Conservation (phyloP, 257 asterid genomes). For the Plantago major region DNA sequence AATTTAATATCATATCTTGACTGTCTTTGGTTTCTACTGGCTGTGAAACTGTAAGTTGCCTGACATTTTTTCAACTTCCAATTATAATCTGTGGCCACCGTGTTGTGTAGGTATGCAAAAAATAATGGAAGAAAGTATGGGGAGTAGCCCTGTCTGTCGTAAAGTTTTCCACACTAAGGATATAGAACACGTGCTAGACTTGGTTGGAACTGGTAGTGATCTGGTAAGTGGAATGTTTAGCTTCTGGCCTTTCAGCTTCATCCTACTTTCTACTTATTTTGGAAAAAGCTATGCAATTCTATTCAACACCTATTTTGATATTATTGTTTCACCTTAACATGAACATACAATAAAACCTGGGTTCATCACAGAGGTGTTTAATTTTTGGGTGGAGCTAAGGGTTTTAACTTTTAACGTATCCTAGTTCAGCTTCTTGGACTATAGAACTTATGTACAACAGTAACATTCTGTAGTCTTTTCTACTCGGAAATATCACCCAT, state of each 20-base stretch:
- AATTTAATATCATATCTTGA: too few relatives aligned
- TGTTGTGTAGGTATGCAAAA: slow-evolving; percentile 39
- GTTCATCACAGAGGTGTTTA: neutral
- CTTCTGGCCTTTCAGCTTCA: neutral
- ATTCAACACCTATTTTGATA: neutral
- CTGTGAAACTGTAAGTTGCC: slow-evolving; percentile 11
- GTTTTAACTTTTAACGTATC: neutral
- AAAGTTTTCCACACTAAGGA: slow-evolving; percentile 73
- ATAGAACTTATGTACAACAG: too few relatives aligned
- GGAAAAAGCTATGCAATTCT: neutral
- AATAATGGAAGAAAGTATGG: slow-evolving; percentile 46
- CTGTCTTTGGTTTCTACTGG: neutral
- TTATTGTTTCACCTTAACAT: neutral
- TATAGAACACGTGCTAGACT: slow-evolving; percentile 73
- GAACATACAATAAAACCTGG: neutral
- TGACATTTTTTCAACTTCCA: slow-evolving; percentile 1
- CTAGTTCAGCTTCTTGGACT: too few relatives aligned
- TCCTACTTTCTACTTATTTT: neutral
- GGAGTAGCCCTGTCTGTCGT: slow-evolving; percentile 81
- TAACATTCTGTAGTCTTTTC: too few relatives aligned
- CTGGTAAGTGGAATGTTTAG: slow-evolving; percentile 39
- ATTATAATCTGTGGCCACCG: slow-evolving; percentile 16
- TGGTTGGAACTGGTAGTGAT: slow-evolving; percentile 50
- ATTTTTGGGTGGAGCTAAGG: neutral
- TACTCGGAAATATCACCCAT: too few relatives aligned